Evolutionary conservation across 495 filamentous ascomycete genomes (phyloP).

Genomic region (Tuber calosporum): DNA sequence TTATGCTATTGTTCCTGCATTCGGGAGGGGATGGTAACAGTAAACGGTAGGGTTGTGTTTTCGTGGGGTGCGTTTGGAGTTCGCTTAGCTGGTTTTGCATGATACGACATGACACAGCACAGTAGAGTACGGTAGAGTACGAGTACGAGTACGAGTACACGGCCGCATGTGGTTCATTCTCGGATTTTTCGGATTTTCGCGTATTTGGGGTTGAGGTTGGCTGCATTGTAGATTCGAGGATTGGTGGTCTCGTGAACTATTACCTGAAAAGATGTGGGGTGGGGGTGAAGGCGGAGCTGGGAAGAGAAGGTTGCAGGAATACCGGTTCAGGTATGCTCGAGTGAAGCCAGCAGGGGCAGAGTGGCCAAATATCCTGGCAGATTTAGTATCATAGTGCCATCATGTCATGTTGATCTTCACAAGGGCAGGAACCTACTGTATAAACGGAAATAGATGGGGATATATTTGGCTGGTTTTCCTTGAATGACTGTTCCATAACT

Average conservation of each 20-base stretch:
- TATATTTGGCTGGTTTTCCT: too few species aligned
- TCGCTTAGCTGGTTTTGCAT: background rate
- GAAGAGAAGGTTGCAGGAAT: background rate
- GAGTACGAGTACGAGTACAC: too few species aligned
- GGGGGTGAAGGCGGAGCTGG: background rate
- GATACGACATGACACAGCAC: background rate
- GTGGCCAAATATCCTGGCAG: background rate
- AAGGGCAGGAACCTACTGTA: too few species aligned
- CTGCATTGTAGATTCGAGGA: background rate
- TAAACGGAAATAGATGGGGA: too few species aligned
- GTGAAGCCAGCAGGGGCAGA: background rate
- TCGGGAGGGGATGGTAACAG: background rate
- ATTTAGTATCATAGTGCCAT: background rate
- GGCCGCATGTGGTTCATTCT: background rate
- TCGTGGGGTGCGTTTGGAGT: background rate
- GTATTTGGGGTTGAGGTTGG: background rate
- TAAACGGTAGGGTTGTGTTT: background rate
- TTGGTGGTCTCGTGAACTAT: background rate
- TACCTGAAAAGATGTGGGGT: background rate
- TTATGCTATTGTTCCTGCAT: constrained; percentile 4
- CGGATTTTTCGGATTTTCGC: background rate
- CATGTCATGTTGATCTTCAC: background rate
- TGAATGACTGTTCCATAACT: too few species aligned
- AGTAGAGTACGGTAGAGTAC: too few species aligned
- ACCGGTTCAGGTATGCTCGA: too few species aligned